A percentile compares a stretch with the other conserved stretches of the same genome.
phyloP scores from a whole-genome alignment of 768 basidiomycete species.

The Lentinula detonsa region DNA sequence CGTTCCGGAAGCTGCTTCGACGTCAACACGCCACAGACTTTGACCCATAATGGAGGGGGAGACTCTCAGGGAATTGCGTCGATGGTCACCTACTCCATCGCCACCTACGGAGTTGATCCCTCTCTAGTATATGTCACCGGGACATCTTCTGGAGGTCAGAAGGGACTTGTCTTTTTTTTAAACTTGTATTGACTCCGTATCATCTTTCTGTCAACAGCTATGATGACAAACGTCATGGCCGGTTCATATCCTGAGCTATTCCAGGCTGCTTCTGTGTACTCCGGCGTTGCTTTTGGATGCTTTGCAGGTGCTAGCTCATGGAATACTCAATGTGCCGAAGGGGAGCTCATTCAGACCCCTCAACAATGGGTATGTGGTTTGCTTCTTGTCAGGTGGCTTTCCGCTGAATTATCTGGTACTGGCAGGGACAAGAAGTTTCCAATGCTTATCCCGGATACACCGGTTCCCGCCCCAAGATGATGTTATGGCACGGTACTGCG shows the following conservation, averaged over 20 bases:
- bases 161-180: neutral
- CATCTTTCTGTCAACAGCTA: conserved; percentile 21
- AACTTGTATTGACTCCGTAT: neutral
- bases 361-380: conserved; percentile 37
- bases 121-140: neutral
- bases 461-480: conserved; percentile 39
- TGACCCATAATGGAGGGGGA: conserved; percentile 50
- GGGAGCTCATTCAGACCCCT: conserved; percentile 35
- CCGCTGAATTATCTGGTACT: neutral
- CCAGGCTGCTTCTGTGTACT: conserved; percentile 39
- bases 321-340: conserved; percentile 41
- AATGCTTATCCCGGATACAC: conserved; percentile 47
- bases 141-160: conserved; percentile 32
- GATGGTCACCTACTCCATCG: conserved; percentile 41
- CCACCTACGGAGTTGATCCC: conserved; percentile 17
- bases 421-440: conserved; percentile 37
- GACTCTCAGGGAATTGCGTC: conserved; percentile 48
- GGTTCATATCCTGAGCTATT: conserved; percentile 51
- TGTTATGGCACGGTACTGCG: conserved; percentile 49
- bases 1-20: conserved; percentile 47
- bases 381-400: neutral
- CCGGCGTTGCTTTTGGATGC: conserved; percentile 51
- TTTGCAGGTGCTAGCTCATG: conserved; percentile 42
- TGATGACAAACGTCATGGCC: conserved; percentile 55
- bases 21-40: conserved; percentile 40